These are phyloP conservation scores for Colletotrichum sp. DNA, from an alignment of 2,329 filamentous ascomycete species.

Conservation along the genomic window DNA sequence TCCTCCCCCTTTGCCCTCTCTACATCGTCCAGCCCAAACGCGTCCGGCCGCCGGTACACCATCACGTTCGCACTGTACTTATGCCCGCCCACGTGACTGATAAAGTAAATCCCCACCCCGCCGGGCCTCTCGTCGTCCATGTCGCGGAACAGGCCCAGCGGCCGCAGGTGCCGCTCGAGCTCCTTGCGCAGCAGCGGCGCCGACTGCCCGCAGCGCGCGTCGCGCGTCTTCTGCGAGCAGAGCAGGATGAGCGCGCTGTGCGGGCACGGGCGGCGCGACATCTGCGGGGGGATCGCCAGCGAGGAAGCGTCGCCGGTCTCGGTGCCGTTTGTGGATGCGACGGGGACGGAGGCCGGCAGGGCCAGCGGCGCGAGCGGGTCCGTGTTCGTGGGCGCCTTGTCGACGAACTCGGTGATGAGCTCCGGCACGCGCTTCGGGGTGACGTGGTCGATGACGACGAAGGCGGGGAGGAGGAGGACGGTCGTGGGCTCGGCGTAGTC, in stretches of 20 bases:
- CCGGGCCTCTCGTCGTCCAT: conserved; percentile 87
- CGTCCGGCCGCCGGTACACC: conserved; percentile 75
- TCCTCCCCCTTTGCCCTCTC: conserved; percentile 40
- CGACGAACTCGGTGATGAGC: conserved; percentile 75
- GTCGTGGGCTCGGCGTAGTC: conserved; percentile 75
- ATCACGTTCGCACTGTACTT: conserved; percentile 97
- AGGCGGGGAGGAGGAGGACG: conserved; percentile 83
- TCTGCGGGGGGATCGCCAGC: conserved; percentile 34
- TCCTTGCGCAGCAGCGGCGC: conserved; percentile 89
- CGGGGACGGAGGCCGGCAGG: conserved; percentile 39
- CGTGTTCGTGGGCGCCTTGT: conserved; percentile 74
- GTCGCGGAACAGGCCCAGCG: conserved; percentile 84
- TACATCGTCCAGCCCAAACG: conserved; percentile 58
- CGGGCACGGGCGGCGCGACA: conserved; percentile 68
- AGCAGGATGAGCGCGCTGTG: conserved; percentile 89
- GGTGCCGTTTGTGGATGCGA: conserved; percentile 25
- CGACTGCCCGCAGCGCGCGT: conserved; percentile 92
- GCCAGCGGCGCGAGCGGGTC: conserved; percentile 58
- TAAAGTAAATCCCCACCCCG: conserved; percentile 95
- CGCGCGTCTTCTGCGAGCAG: conserved; percentile 93
- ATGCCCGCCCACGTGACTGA: conserved; percentile 94
- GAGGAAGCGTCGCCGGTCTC: conserved; percentile 3
- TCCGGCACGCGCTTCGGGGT: conserved; percentile 75
- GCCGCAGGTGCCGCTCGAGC: conserved; percentile 86
- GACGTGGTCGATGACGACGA: conserved; percentile 83